Base-by-base conservation (phyloP, 768 basidiomycete species). In the Atractiella rhizophila region DNA sequence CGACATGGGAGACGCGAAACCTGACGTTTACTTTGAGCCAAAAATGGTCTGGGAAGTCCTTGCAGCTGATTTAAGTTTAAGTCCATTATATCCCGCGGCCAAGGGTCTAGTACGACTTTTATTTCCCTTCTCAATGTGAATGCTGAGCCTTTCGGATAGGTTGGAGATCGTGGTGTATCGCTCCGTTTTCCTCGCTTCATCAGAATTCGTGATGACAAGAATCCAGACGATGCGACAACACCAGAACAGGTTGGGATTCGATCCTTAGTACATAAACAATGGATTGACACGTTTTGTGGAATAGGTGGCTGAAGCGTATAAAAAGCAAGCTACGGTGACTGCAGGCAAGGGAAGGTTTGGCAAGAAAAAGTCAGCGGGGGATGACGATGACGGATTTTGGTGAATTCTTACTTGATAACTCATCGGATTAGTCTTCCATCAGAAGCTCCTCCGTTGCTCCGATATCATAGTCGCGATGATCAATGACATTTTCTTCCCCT, bases 21-120 rank as follows among this genome's bases (percentile, higher is more conserved):
- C 91, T 12, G 88, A 98, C 53, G 66, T 91, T 23, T 96, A 81
- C 82, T 86, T 98, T 59, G 88, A 96, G 57, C 88, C 91, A 16
- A 79, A 78, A 61, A 62, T 91, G 16, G 82, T 98, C 2, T 96
- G 91, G 88, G 91, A 98, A 61, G 86, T 98, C 35, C 68, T 96
- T 54, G 80, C 88, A 2, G 91, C 91, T 6, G 91, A 98, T 62
- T 59, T 98, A 53, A 91, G 83, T 59, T 62, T 96, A 61, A 94
- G 86, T 60, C 91, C 91, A 7, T 68, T 94, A 39, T 94, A 94
- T 54, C 78, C 77, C n/a, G 86, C 85, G 4, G 85, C 76, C 16
- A 78, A 82, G 55, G 85, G 85, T 51, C 53, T 79, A 63, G 83
- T 83, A 53, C 46, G 74, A 64, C 28, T 11, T 11, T 19, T 18